Evolutionary conservation across 2,329 filamentous ascomycete genomes (phyloP).

Genomic region (Xylaria hypoxylon): DNA sequence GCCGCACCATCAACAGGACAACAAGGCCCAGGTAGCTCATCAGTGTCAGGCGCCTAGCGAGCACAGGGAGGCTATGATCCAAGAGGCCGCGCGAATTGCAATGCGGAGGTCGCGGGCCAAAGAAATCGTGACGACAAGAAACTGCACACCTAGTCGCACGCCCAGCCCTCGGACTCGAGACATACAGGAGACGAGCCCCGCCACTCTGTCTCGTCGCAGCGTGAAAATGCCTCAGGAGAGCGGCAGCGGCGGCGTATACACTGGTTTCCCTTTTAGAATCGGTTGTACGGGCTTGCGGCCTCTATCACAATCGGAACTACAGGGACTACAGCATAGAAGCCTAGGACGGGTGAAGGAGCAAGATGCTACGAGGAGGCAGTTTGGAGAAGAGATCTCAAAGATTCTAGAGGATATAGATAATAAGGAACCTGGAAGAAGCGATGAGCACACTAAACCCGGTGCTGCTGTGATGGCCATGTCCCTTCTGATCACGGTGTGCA

Average conservation of each 20-base stretch:
- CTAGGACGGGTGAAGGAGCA: not conserved
- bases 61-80: conserved; percentile 40
- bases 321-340: not conserved
- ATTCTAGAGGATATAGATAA: not conserved
- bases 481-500: conserved; percentile 28
- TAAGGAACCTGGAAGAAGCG: not conserved
- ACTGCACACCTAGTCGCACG: conserved; percentile 32
- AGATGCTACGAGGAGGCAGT: not conserved
- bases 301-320: not conserved
- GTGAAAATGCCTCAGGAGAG: conserved; percentile 20
- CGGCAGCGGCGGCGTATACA: conserved; percentile 42
- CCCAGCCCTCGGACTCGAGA: conserved; percentile 32
- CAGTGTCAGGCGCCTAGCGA: conserved; percentile 30
- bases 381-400: not conserved
- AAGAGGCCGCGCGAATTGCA: conserved; percentile 46
- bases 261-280: conserved; percentile 37
- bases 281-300: not conserved
- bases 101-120: conserved; percentile 44
- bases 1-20: not conserved
- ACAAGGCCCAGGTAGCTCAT: conserved; percentile 11
- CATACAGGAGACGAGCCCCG: conserved; percentile 24
- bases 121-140: conserved; percentile 31
- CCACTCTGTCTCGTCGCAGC: conserved; percentile 16
- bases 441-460: conserved; percentile 3
- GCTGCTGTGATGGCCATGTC: conserved; percentile 21